Conservation (phyloP, 768 basidiomycete species). For the Pleurotus eryngii region DNA sequence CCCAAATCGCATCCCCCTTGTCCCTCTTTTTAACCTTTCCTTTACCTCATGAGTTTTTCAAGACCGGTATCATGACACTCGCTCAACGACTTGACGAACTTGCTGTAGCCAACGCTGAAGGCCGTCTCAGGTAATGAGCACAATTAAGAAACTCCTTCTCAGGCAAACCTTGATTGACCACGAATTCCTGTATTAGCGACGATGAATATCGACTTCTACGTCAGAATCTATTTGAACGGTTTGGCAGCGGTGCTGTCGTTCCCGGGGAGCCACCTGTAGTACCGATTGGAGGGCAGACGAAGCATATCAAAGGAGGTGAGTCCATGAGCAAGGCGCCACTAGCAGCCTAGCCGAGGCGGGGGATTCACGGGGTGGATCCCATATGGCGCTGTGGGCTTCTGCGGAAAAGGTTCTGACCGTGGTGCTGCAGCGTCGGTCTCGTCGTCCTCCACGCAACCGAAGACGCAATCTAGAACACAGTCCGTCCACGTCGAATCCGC, state of each 20-base stretch:
- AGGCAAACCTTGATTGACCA: conserved; percentile 5
- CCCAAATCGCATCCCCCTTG: not conserved
- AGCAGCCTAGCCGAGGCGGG: not conserved
- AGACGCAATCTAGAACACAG: conserved; percentile 3
- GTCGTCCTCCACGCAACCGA: conserved; percentile 14
- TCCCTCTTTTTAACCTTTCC: not conserved
- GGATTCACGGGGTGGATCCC: not conserved
- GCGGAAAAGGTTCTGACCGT: not conserved
- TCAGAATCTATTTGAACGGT: conserved; percentile 81
- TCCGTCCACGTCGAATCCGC: conserved; percentile 7
- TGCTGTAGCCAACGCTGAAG: conserved; percentile 76
- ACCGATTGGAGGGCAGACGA: conserved; percentile 52
- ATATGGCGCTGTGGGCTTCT: not conserved
- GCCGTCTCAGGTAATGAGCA: conserved; percentile 59
- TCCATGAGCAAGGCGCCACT: conserved; percentile 6
- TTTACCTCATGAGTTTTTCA: conserved; percentile 1
- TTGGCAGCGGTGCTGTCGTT: conserved; percentile 53
- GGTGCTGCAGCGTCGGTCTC: conserved; percentile 16
- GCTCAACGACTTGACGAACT: conserved; percentile 81
- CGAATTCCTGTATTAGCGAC: conserved; percentile 44
- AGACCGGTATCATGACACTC: conserved; percentile 41
- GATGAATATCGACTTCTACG: conserved; percentile 83
- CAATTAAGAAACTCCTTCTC: not conserved
- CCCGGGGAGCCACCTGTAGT: conserved; percentile 65
- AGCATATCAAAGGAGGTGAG: conserved; percentile 14